Percentiles rank a stretch among this genome's conserved stretches.
These are phyloP conservation scores for Sphagnurus paluster DNA, from an alignment of 1,284 basidiomycete species.

Conservation along the genomic window DNA sequence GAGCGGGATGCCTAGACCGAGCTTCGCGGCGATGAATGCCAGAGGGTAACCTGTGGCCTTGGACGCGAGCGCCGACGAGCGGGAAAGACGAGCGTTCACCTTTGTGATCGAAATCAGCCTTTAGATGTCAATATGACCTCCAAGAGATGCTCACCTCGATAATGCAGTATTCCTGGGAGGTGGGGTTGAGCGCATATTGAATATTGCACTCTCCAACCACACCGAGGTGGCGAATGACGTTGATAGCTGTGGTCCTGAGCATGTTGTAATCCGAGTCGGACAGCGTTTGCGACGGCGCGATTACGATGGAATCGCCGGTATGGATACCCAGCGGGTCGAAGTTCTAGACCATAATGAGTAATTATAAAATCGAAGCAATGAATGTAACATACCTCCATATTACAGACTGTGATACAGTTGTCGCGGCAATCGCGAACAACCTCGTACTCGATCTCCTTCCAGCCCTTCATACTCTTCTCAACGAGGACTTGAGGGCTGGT, in stretches of 20 bases:
- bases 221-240: slow-evolving; percentile 96
- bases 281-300: slow-evolving; percentile 96
- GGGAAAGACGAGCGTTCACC: slow-evolving; percentile 98
- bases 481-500: slow-evolving; percentile 97
- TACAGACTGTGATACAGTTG: slow-evolving; percentile 99
- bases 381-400: slow-evolving; percentile 86
- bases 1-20: slow-evolving; percentile 94
- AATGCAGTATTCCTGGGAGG: slow-evolving; percentile 96
- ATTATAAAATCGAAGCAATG: slow-evolving; percentile 2
- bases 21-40: slow-evolving; percentile 97
- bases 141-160: slow-evolving; percentile 69
- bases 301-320: slow-evolving; percentile 98
- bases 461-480: slow-evolving; percentile 99
- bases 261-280: slow-evolving; percentile 99
- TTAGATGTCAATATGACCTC: background rate
- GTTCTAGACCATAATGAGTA: slow-evolving; percentile 62
- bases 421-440: slow-evolving; percentile 98
- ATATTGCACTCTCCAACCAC: slow-evolving; percentile 99
- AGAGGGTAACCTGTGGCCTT: slow-evolving; percentile 99
- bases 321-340: slow-evolving; percentile 99
- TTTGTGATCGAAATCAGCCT: slow-evolving; percentile 27
- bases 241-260: slow-evolving; percentile 97
- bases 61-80: slow-evolving; percentile 96
- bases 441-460: slow-evolving; percentile 99
- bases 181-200: slow-evolving; percentile 96